These are phyloP conservation scores for Helicocarpus griseus DNA, from an alignment of 2,329 filamentous ascomycete genomes.

Conservation along the genomic window DNA sequence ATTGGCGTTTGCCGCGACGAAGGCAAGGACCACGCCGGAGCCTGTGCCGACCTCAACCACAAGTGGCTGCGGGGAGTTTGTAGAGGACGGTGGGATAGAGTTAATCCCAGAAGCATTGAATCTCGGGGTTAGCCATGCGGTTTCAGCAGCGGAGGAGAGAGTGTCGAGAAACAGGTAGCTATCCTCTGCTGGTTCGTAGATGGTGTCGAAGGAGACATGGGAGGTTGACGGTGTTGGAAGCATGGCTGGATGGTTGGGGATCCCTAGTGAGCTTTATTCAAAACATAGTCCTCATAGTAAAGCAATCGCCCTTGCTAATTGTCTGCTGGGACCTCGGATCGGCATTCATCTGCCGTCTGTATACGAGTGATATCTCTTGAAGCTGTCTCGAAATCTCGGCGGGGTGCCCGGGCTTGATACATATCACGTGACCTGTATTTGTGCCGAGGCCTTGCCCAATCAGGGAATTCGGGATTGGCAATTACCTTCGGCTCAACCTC, in stretches of 20 bases:
- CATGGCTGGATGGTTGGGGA: conserved; percentile 45
- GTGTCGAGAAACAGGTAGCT: conserved; percentile 91
- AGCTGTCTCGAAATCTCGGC: too few species aligned
- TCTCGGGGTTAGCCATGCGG: conserved; percentile 53
- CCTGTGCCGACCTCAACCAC: conserved; percentile 82
- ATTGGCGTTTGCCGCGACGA: conserved; percentile 65
- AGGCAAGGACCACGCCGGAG: conserved; percentile 88
- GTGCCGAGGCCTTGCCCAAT: not conserved
- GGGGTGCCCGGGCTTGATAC: too few species aligned
- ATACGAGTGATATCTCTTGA: too few species aligned
- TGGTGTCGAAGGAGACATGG: conserved; percentile 76
- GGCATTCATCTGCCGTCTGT: too few species aligned
- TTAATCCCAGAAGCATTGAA: conserved; percentile 39
- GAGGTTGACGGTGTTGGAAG: conserved; percentile 88
- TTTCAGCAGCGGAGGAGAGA: conserved; percentile 62
- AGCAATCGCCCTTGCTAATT: not conserved
- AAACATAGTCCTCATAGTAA: not conserved
- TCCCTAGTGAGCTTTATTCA: not conserved
- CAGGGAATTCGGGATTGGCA: not conserved
- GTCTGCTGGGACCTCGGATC: not conserved
- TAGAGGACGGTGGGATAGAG: conserved; percentile 4
- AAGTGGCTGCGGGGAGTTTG: conserved; percentile 42
- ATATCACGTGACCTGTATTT: not conserved
- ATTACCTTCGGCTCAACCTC: not conserved
- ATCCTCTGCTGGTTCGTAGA: conserved; percentile 95